Evolutionary conservation across 495 filamentous ascomycete genomes (phyloP).

Genomic region (Cryomyces antarcticus): DNA sequence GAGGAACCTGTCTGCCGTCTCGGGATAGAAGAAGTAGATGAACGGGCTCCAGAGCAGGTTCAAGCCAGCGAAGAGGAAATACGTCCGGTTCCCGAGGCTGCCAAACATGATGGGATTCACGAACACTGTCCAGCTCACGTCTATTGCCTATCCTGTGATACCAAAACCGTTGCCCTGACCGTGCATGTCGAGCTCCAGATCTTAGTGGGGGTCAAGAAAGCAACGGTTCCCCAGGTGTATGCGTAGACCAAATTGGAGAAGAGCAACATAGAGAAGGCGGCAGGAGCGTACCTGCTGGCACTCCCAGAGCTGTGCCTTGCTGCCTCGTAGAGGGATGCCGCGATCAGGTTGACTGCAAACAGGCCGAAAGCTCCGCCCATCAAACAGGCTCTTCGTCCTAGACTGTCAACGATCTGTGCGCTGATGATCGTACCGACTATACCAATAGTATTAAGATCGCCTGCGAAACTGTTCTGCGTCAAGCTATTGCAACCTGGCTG

Average conservation of each 20-base stretch:
- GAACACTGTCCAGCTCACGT: slow-evolving; percentile 31
- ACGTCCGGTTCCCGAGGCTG: slow-evolving; percentile 18
- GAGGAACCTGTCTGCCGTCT: neutral
- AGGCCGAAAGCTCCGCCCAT: slow-evolving; percentile 19
- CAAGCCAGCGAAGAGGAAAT: slow-evolving; percentile 31
- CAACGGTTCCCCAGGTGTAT: slow-evolving; percentile 33
- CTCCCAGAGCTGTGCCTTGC: neutral
- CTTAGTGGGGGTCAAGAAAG: slow-evolving; percentile 32
- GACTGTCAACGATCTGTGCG: slow-evolving; percentile 30
- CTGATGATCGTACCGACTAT: slow-evolving; percentile 33
- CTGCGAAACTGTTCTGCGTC: slow-evolving; percentile 29
- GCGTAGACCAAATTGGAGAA: slow-evolving; percentile 23
- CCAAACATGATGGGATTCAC: slow-evolving; percentile 27
- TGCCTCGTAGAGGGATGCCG: slow-evolving; percentile 5
- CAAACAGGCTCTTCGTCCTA: slow-evolving; percentile 27
- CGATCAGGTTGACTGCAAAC: slow-evolving; percentile 5
- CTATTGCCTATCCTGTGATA: slow-evolving; percentile 36
- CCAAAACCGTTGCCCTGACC: slow-evolving; percentile 36
- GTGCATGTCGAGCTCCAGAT: slow-evolving; percentile 31
- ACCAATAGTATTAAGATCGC: slow-evolving; percentile 32
- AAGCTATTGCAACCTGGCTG: slow-evolving; percentile 16
- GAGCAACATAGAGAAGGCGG: slow-evolving; percentile 31
- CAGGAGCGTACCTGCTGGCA: slow-evolving; percentile 11
- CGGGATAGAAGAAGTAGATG: slow-evolving; percentile 8
- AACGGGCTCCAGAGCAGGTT: slow-evolving; percentile 30